Evolutionary conservation across 768 basidiomycete species (phyloP).

Genomic region (Phlebiopsis flavidoalba): DNA sequence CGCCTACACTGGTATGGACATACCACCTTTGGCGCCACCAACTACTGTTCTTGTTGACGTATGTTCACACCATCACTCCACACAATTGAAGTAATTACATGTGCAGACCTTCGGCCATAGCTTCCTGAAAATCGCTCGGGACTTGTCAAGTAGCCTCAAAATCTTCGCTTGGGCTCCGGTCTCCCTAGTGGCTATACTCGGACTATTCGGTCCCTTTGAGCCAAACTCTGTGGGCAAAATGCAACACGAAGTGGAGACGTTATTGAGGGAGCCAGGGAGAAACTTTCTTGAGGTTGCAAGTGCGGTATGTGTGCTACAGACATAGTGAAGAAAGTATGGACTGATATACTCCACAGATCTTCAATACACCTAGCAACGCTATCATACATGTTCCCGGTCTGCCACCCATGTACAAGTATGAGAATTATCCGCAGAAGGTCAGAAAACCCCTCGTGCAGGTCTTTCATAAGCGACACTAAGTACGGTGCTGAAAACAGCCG

Average conservation of each 20-base stretch:
- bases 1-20: background rate
- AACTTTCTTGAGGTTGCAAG: background rate
- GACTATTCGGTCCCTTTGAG: background rate
- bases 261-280: background rate
- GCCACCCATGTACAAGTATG: background rate
- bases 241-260: background rate
- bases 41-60: background rate
- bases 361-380: background rate
- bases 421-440: slow-evolving; percentile 1
- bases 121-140: background rate
- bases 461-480: background rate
- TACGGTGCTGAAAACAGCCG: too few species aligned
- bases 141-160: background rate
- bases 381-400: slow-evolving; percentile 2
- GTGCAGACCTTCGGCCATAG: background rate
- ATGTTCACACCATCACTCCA: background rate
- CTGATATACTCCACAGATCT: background rate
- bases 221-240: background rate
- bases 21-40: background rate
- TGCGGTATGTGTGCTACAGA: background rate
- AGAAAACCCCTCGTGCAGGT: background rate
- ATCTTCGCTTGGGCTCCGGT: background rate
- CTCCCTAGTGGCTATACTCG: background rate
- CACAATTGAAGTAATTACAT: background rate
- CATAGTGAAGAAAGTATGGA: background rate